Evolutionary conservation across 2,329 filamentous ascomycete genomes (phyloP).

Genomic region (Didymella lethalis): DNA sequence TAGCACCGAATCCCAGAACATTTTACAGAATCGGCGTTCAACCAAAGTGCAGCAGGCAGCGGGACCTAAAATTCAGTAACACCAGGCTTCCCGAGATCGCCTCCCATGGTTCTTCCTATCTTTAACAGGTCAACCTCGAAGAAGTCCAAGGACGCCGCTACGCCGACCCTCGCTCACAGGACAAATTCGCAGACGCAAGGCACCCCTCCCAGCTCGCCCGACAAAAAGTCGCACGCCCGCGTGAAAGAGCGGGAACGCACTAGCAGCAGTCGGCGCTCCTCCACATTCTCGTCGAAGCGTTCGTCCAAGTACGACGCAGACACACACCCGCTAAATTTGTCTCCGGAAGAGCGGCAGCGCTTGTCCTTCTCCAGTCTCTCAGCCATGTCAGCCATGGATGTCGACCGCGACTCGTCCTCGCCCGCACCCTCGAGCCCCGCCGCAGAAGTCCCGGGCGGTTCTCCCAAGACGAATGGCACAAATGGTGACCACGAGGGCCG

Average conservation of each 20-base stretch:
- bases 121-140: conserved; percentile 48
- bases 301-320: conserved; percentile 67
- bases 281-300: conserved; percentile 46
- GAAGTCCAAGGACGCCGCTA: conserved; percentile 42
- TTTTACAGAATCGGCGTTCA: conserved; percentile 36
- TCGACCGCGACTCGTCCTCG: conserved; percentile 24
- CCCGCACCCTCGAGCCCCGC: conserved; percentile 55
- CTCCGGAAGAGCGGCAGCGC: conserved; percentile 84
- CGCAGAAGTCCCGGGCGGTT: conserved; percentile 53
- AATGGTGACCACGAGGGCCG: conserved; percentile 57
- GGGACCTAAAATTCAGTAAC: conserved; percentile 43
- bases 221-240: conserved; percentile 45
- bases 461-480: conserved; percentile 57
- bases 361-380: conserved; percentile 65
- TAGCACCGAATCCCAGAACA: conserved; percentile 39
- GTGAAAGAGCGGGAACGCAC: conserved; percentile 44
- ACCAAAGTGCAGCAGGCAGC: conserved; percentile 42
- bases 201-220: conserved; percentile 50
- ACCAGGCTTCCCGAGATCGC: conserved; percentile 37
- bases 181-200: conserved; percentile 33
- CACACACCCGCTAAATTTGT: conserved; percentile 88
- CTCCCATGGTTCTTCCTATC: conserved; percentile 50
- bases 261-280: conserved; percentile 37
- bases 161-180: conserved; percentile 25
- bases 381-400: conserved; percentile 65